phyloP scores from a whole-genome alignment of 495 filamentous ascomycete species.

The Tuber melanosporum region DNA sequence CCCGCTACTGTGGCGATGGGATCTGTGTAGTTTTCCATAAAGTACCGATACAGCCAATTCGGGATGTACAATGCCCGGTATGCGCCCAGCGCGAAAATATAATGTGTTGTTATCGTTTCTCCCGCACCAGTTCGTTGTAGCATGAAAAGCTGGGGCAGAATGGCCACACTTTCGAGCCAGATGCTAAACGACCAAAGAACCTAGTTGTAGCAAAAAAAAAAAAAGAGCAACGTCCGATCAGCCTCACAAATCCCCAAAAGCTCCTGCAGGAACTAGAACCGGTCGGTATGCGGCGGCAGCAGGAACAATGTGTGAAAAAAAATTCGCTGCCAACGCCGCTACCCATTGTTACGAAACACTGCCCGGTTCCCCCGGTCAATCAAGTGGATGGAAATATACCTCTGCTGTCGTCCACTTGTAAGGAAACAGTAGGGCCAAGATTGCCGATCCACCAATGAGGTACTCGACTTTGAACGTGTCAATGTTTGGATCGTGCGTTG shows the following conservation, averaged over 20 bases:
- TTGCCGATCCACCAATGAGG: constrained; percentile 68
- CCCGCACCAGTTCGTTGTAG: constrained; percentile 94
- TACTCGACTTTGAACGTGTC: constrained; percentile 97
- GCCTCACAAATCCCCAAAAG: constrained; percentile 31
- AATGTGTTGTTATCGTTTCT: constrained; percentile 96
- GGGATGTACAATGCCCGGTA: constrained; percentile 96
- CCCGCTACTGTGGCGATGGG: constrained; percentile 79
- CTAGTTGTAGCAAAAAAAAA: constrained; percentile 45
- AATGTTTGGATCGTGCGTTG: constrained; percentile 88
- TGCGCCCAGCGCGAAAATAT: constrained; percentile 86
- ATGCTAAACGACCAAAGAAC: constrained; percentile 96
- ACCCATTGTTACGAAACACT: constrained; percentile 93
- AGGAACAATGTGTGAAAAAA: constrained; percentile 84
- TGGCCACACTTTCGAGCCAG: constrained; percentile 94
- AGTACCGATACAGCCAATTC: constrained; percentile 92
- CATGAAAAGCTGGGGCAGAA: constrained; percentile 96
- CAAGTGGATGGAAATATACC: constrained; percentile 83
- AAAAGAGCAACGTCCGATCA: constrained; percentile 35
- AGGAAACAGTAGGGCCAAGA: constrained; percentile 76
- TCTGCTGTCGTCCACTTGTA: constrained; percentile 64
- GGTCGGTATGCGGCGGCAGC: constrained; percentile 78
- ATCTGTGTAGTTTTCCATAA: constrained; percentile 64
- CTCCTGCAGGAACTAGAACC: constrained; percentile 92
- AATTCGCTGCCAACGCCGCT: constrained; percentile 90
- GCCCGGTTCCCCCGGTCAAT: constrained; percentile 87